A percentile compares a stretch with the other conserved stretches of the same genome.
phyloP scores from a whole-genome alignment of 176 grass and related monocot genomes.

The Phyllostachys edulis region DNA sequence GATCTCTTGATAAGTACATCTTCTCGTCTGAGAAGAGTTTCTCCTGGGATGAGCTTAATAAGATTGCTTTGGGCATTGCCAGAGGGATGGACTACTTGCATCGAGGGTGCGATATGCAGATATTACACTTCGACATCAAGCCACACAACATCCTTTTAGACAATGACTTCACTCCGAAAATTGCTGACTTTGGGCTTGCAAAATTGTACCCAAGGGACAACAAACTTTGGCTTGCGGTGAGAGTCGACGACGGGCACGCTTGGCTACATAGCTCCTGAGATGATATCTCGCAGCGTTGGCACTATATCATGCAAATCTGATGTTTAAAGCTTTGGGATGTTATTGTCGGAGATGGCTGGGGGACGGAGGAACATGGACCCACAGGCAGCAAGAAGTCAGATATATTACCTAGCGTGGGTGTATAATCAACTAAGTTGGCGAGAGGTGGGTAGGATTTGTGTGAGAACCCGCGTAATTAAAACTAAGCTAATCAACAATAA shows the following conservation, averaged over 20 bases:
- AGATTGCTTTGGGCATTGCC: slow-evolving; percentile 51
- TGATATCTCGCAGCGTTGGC: slow-evolving; percentile 38
- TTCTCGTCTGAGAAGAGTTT: slow-evolving; percentile 24
- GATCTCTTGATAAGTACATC: slow-evolving; percentile 65
- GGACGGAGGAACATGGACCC: slow-evolving; percentile 21
- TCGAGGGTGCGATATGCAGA: slow-evolving; percentile 55
- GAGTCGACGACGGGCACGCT: slow-evolving; percentile 3
- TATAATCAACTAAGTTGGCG: neutral
- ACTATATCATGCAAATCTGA: slow-evolving; percentile 47
- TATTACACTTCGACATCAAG: slow-evolving; percentile 67
- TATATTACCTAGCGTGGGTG: slow-evolving; percentile 42
- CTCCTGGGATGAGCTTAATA: slow-evolving; percentile 37
- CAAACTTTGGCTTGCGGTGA: slow-evolving; percentile 30
- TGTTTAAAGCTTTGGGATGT: slow-evolving; percentile 54
- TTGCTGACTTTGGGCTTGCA: slow-evolving; percentile 57
- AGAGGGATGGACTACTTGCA: slow-evolving; percentile 56
- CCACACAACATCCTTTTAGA: slow-evolving; percentile 58
- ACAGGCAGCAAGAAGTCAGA: neutral
- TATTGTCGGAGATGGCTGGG: slow-evolving; percentile 42
- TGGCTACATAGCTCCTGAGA: slow-evolving; percentile 40
- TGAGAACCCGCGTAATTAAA: too few relatives aligned
- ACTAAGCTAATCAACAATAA: too few relatives aligned
- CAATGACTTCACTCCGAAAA: slow-evolving; percentile 38
- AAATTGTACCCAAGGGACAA: slow-evolving; percentile 52
- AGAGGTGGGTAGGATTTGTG: neutral